Evolutionary conservation across 2,329 filamentous ascomycete species (phyloP), one percentile per base, ranked within the genome.

Genomic region (Aspergillus novofumigatus): DNA sequence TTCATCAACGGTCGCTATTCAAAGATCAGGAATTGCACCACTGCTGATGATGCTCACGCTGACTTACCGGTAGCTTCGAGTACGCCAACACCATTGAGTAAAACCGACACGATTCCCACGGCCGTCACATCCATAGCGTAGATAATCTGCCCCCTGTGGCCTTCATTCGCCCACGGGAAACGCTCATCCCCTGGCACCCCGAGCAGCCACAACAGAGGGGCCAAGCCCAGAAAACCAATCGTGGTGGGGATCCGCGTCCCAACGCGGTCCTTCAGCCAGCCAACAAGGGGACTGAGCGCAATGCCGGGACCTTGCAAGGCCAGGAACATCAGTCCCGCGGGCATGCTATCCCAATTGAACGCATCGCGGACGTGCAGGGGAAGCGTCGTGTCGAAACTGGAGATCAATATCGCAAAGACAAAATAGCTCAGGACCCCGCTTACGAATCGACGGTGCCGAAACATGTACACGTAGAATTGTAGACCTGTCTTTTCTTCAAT

Each of bases 221-320:
- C 63, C 4, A 71, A 52, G 1, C 58, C 32, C 3, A 66, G 26
- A 35, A 67, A 72, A 0, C 69, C 69, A 14, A 66, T 48, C 9
- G 64, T 62, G 20, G 62, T 65, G 5, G 68, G 62, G 35, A 62
- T 53, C 20, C 64, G 64, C 1, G 63, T 68, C 3, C 68, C 69
- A 23, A 65, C 55, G 9, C 58, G 58, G 51, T 69, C 63, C 25
- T 69, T 68, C 50, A 79, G 63, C 72, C 74, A 76, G 11, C 83
- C 86, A 1, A 85, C 79, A 0, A 85, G 48, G 0, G 87, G 87
- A 0, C 83, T 81, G 2, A 83, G 61, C 64, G 89, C 83, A 7
- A 81, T 80, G 2, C 58, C 59, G 0, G 87, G 87, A 2, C 86
- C 71, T 49, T 87, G 81, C 28, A 89, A 64, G 3, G 79, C 75